Evolutionary conservation across 2,329 filamentous ascomycete species (phyloP), one percentile per base, ranked within the genome.

Genomic region (Neonectria coccinea): DNA sequence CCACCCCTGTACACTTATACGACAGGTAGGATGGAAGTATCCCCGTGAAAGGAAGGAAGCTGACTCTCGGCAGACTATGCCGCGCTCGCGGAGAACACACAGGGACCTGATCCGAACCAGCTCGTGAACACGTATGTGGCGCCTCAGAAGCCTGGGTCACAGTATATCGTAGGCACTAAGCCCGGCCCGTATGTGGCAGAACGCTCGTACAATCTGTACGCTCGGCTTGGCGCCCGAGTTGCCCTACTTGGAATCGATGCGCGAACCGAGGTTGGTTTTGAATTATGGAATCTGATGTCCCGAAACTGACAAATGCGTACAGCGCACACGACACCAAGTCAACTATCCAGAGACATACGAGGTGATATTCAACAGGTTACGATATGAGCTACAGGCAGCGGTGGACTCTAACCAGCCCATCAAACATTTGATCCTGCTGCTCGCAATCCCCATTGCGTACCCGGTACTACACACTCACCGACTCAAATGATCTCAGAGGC

Each of bases 281-380:
- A 22, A 27, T 29, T 12, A 10, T 25, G 12, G 53, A 18, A 2
- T 3, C 7, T 22, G 5, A 31, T 3, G 51, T 14, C 12, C 20
- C 2, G 29, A 14, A 47, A 88, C 86, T n/a, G 86, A 90, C 45
- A 47, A 50, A n/a, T 22, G 47, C 29, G n/a, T 22, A 11, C 25
- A 85, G 86, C 92, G 94, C 25, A 97, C 95, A 9, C 89, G 95
- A 41, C 93, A 97, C 74, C 94, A 97, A 79, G 89, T 98, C 80
- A 97, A 97, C 81, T 97, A 97, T 73, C 91, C 94, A 52, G 92
- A 94, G 74, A 97, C 94, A 0, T 97, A 97, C 74, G 89, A 97
- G 59, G 80, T 91, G 48, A 88, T 98, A 22, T 97, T 97, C 76
- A 84, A 89, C 62, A 88, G 94, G 44, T 85, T 95, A 33, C 86